phyloP scores from a whole-genome alignment of 306 rosid genomes.

The Macrotyloma uniflorum region DNA sequence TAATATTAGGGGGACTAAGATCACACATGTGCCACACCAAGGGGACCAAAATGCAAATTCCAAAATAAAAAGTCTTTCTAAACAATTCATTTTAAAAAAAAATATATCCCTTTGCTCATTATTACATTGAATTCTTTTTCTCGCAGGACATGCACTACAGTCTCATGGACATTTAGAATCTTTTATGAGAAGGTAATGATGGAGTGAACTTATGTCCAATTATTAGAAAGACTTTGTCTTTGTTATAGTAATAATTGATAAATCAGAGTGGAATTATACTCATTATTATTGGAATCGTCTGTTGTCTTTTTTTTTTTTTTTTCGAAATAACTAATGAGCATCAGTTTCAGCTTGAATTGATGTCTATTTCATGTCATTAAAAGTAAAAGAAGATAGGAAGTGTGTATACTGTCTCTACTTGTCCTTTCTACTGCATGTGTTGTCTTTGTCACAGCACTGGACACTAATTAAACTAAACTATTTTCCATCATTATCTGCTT shows the following conservation, averaged over 20 bases:
- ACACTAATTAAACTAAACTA: conserved; percentile 21
- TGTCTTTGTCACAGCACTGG: conserved; percentile 30
- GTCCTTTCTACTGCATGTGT: conserved; percentile 8
- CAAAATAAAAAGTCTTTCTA: background rate
- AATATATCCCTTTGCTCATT: conserved; percentile 19
- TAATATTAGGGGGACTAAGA: background rate
- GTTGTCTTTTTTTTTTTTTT: background rate
- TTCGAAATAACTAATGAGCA: conserved; percentile 1
- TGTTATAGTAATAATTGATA: conserved; percentile 24
- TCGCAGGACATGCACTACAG: conserved; percentile 88
- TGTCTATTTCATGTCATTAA: conserved; percentile 19
- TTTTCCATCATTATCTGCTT: conserved; percentile 25
- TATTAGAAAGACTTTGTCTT: conserved; percentile 15
- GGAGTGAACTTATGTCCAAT: background rate
- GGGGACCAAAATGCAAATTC: background rate
- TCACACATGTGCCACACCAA: background rate
- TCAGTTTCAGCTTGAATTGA: conserved; percentile 32
- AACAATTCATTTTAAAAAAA: background rate
- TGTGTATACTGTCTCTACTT: conserved; percentile 7
- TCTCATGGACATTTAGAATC: conserved; percentile 89
- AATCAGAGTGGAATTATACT: conserved; percentile 5
- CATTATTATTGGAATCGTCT: background rate
- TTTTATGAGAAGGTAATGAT: conserved; percentile 83
- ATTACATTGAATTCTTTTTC: conserved; percentile 41
- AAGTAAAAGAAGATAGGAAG: background rate